Evolutionary conservation across 2,329 filamentous ascomycete species (phyloP), one percentile per base, ranked within the genome.

Genomic region (Penicillium fuscoglaucum): DNA sequence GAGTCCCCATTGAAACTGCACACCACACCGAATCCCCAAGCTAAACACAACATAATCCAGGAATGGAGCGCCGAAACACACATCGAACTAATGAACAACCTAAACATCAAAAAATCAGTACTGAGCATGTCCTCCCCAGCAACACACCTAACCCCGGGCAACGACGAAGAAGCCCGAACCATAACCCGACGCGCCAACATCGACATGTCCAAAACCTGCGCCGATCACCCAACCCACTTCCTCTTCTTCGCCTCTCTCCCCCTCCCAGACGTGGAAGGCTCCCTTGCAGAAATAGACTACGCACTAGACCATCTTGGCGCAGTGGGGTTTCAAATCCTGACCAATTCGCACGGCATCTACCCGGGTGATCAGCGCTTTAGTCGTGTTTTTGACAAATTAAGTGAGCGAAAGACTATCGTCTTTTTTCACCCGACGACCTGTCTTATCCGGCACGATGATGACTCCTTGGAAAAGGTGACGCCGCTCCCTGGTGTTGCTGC

Each of bases 81-180:
- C 60, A 74, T 85, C 3, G 68, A 71, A 0, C 72, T 84, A 62
- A 85, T 86, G 83, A 65, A 78, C 44, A 66, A 72, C 0, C 66
- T 78, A 58, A 78, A 79, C 60, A 82, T 86, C 58, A 69, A 69
- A 6, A 83, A 79, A 63, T 81, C 81, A 12, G 80, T 85, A 37
- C 70, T 86, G 12, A 83, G 80, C 64, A 80, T 86, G 66, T 82
- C 79, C 6, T 79, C 80, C 0, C 84, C 84, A 0, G 83, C 83
- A 15, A 82, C 79, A 0, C 72, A 82, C 58, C 72, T 86, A 17
- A 70, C 71, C 0, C 69, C 76, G 0, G 69, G 68, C 1, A 72
- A 82, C 57, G 63, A 75, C 45, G 53, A 64, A 1, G 69, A 77
- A 13, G 74, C 72, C 4, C 68, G 70, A 19, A 59, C 65, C 13